These are phyloP conservation scores for Takakia lepidozioides DNA, from an alignment of 225 moss, liverwort and hornwort species.

Conservation along the genomic window DNA sequence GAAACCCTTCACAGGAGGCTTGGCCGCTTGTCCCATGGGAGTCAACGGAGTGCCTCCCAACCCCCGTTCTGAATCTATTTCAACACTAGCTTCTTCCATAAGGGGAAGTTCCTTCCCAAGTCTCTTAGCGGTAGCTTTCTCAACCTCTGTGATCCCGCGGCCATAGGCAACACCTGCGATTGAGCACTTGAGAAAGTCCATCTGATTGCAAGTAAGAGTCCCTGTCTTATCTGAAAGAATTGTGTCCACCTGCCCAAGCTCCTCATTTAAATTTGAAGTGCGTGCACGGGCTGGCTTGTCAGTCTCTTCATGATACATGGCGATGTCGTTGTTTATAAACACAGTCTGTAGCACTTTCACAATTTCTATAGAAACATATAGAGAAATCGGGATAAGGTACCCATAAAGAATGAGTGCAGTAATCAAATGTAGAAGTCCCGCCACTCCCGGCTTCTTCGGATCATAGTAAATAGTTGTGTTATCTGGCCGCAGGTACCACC, in stretches of 20 bases:
- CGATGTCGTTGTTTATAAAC: slow-evolving; percentile 58
- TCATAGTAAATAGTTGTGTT: slow-evolving; percentile 22
- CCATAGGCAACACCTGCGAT: slow-evolving; percentile 55
- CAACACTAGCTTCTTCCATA: slow-evolving; percentile 49
- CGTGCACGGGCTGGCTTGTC: slow-evolving; percentile 59
- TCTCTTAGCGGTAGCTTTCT: slow-evolving; percentile 61
- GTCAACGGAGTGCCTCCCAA: slow-evolving; percentile 67
- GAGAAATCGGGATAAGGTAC: slow-evolving; percentile 92
- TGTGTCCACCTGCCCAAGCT: slow-evolving; percentile 65
- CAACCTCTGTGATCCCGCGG: slow-evolving; percentile 54
- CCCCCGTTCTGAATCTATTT: too few species aligned
- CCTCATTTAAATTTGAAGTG: slow-evolving; percentile 64
- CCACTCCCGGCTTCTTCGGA: slow-evolving; percentile 33
- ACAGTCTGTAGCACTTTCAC: slow-evolving; percentile 90
- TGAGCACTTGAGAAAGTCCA: slow-evolving; percentile 73
- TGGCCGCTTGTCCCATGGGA: slow-evolving; percentile 21
- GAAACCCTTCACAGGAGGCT: slow-evolving; percentile 40
- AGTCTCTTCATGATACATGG: slow-evolving; percentile 52
- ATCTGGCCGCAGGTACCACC: slow-evolving; percentile 53
- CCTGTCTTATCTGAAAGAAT: slow-evolving; percentile 68
- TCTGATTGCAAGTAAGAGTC: slow-evolving; percentile 63
- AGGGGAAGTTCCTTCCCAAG: slow-evolving; percentile 73
- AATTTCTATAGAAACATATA: slow-evolving; percentile 90
- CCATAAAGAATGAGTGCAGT: slow-evolving; percentile 55
- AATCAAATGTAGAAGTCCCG: slow-evolving; percentile 46